Evolutionary conservation across 352 stramenopile species (phyloP).

Genomic region (Vaucheria bursata): DNA sequence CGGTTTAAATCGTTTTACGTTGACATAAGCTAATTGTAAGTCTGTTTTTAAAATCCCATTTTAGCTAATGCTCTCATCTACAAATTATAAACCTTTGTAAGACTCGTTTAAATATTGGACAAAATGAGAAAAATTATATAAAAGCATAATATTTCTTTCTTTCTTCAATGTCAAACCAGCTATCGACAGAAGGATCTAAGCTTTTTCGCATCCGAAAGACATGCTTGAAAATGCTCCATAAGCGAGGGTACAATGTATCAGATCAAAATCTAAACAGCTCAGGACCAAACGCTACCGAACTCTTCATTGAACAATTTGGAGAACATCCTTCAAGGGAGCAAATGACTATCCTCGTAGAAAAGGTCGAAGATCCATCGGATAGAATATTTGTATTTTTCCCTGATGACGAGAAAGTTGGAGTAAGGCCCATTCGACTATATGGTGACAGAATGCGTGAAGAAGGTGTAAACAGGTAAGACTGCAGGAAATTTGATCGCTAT

Average conservation of each 20-base stretch:
- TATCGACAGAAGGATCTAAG: conserved; percentile 42
- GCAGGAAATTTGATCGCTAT: no score
- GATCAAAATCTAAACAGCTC: conserved; percentile 59
- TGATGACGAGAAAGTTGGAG: conserved; percentile 92
- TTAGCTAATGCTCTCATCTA: no score
- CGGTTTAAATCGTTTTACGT: no score
- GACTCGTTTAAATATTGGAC: no score
- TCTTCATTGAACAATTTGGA: conserved; percentile 58
- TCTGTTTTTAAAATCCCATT: no score
- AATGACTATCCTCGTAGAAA: conserved; percentile 85
- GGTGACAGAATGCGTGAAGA: conserved; percentile 93
- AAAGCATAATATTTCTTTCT: no score
- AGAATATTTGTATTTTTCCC: conserved; percentile 98
- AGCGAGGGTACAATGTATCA: conserved; percentile 92
- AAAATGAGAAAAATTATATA: no score
- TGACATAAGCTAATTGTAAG: no score
- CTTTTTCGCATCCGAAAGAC: conserved; percentile 89
- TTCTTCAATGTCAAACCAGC: no score
- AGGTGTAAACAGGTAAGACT: conserved; percentile 86
- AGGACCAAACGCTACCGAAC: conserved; percentile 12
- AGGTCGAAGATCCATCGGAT: conserved; percentile 74
- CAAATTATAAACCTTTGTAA: no score
- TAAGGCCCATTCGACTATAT: conserved; percentile 87
- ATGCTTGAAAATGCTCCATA: conserved; percentile 79
- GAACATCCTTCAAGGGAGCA: conserved; percentile 85